A percentile compares a stretch with the other conserved stretches of the same genome.
phyloP scores from a whole-genome alignment of 306 rosid genomes.

The Acacia confusa region DNA sequence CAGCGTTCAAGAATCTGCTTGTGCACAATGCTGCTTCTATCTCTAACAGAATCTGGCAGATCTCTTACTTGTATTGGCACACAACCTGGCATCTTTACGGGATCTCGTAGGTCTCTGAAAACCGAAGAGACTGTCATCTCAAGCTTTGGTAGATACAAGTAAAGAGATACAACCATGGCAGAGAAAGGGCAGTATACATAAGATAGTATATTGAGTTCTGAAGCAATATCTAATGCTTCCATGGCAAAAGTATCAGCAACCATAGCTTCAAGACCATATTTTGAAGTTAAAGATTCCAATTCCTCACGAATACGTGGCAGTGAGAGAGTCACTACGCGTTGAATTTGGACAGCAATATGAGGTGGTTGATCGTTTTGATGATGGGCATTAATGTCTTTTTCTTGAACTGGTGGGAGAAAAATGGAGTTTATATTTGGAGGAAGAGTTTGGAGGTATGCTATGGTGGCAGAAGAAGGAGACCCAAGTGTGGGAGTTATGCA shows the following conservation, averaged over 20 bases:
- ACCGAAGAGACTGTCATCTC: background rate
- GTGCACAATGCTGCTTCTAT: background rate
- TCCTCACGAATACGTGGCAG: background rate
- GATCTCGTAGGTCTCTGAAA: background rate
- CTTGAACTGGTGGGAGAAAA: background rate
- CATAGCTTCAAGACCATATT: background rate
- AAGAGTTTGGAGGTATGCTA: background rate
- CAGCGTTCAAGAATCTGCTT: background rate
- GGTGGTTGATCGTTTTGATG: background rate
- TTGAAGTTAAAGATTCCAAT: background rate
- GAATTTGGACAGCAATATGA: background rate
- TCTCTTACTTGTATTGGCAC: background rate
- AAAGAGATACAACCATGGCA: background rate
- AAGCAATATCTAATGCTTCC: background rate
- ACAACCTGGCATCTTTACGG: background rate
- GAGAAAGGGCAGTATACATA: background rate
- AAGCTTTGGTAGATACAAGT: background rate
- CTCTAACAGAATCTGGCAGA: background rate
- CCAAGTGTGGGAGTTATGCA: background rate
- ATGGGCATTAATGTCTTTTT: background rate
- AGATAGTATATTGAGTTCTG: background rate
- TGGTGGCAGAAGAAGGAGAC: background rate
- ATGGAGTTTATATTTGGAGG: background rate
- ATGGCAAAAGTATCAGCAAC: background rate
- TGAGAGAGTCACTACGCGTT: background rate